These are phyloP conservation scores for Oryza glumipatula DNA, from an alignment of 176 grass and related monocot species.

Conservation along the genomic window DNA sequence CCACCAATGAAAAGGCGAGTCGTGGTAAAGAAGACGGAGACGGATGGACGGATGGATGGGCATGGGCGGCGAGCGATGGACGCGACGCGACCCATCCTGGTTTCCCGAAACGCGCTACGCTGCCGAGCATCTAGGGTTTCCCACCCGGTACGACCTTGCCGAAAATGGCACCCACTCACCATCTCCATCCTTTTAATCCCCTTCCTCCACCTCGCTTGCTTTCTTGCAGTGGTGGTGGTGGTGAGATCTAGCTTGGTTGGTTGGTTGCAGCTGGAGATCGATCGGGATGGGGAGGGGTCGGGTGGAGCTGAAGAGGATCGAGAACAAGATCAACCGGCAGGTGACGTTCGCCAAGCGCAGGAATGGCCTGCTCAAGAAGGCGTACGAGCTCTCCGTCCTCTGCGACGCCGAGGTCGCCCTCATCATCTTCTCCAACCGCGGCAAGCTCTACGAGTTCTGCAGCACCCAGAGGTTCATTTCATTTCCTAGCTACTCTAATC, in stretches of 20 bases:
- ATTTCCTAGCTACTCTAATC: background rate
- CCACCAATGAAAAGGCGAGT: too few relatives aligned
- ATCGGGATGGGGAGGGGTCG: slow-evolving; percentile 68
- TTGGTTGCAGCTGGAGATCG: background rate
- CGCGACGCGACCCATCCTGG: slow-evolving; percentile 19
- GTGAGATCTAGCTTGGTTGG: background rate
- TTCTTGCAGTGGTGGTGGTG: background rate
- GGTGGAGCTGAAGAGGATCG: slow-evolving; percentile 70
- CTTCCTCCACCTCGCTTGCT: background rate
- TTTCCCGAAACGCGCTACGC: slow-evolving; percentile 53
- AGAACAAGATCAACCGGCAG: slow-evolving; percentile 85
- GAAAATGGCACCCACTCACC: slow-evolving; percentile 25
- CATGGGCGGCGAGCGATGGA: background rate
- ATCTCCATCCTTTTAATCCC: slow-evolving; percentile 1
- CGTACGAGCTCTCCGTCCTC: slow-evolving; percentile 81
- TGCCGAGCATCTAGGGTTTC: slow-evolving; percentile 47
- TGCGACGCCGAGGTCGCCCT: slow-evolving; percentile 81
- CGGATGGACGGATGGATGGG: background rate
- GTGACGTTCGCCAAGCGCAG: slow-evolving; percentile 78
- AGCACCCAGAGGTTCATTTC: slow-evolving; percentile 54
- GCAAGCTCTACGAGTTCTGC: slow-evolving; percentile 83
- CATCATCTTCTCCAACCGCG: slow-evolving; percentile 80
- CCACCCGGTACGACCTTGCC: slow-evolving; percentile 42
- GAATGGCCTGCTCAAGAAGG: slow-evolving; percentile 79
- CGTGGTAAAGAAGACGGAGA: background rate